Base-by-base conservation (phyloP, 805 yeast genomes). In the Candida arabinofermentans region DNA sequence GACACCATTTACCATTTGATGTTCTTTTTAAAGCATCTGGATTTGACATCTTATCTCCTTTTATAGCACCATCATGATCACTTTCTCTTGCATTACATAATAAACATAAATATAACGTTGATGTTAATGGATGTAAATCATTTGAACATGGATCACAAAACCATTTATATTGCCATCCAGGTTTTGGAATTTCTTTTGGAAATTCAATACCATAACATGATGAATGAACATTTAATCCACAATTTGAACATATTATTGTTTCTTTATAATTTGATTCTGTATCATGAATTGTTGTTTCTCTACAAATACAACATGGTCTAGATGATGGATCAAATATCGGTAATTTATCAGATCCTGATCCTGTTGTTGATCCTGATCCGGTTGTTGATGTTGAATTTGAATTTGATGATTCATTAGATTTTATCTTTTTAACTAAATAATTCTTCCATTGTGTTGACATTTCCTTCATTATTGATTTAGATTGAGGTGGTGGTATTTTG, bases 111-210 rank as follows among this genome's bases (percentile, higher is more conserved):
- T 84, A 82, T 17, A 72, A 65, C 0, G 81, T 74, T 2, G 80
- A 70, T 27, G 70, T 66, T 2, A 72, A 48, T 0, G 93, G 91
- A 46, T 77, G 75, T 39, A 78, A 58, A 37, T 80, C 83, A 55
- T 87, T 86, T 4, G 79, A 69, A 57, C 96, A 89, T 1, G 80
- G 70, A 51, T 87, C 95, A 64, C 96, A 89, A 21, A 71, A 64
- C 96, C 96, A 88, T 42, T 72, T 73, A 8, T 67, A 72, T 16
- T 43, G 50, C 4, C 43, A 37, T 12, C 45, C 45, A 27, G n/a
- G 34, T 3, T n/a, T 40, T 23, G 32, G 39, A 43, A 37, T 18
- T 39, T 48, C 8, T 8, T 34, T 30, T n/a, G 36, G 30, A 9
- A 57, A 21, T 3, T 41, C 38, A 7, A 72, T 57, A 0, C 95